A percentile compares a stretch with the other conserved stretches of the same genome.
These are phyloP conservation scores for Candida tallmaniae DNA, from an alignment of 805 yeast species.

Conservation along the genomic window DNA sequence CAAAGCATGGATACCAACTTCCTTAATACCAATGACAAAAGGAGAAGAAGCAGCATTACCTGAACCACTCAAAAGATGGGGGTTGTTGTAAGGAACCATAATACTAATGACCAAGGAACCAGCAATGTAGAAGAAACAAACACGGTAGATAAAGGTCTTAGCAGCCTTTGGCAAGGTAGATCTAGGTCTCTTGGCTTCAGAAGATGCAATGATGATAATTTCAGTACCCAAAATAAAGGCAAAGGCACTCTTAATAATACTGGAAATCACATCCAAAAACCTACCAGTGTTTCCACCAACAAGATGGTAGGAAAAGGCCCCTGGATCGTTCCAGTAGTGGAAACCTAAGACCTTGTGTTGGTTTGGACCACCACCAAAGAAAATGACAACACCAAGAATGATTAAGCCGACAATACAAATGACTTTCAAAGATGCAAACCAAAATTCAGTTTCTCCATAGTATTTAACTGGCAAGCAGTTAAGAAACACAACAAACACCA, in stretches of 20 bases:
- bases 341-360: conserved; percentile 41
- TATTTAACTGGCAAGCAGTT: conserved; percentile 27
- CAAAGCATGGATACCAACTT: conserved; percentile 48
- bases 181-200: conserved; percentile 33
- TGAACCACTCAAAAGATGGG: conserved; percentile 19
- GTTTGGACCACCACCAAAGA: conserved; percentile 35
- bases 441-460: conserved; percentile 36
- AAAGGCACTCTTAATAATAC: conserved; percentile 55
- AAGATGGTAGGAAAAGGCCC: conserved; percentile 16
- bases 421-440: conserved; percentile 30
- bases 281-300: conserved; percentile 49
- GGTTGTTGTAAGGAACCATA: conserved; percentile 27
- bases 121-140: conserved; percentile 36
- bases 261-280: conserved; percentile 59
- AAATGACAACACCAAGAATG: conserved; percentile 29
- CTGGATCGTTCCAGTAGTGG: conserved; percentile 35
- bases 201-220: conserved; percentile 68
- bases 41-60: conserved; percentile 37
- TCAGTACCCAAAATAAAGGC: conserved; percentile 59
- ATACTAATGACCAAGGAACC: conserved; percentile 39
- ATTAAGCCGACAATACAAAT: conserved; percentile 28
- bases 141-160: conserved; percentile 51
- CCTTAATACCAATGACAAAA: conserved; percentile 29
- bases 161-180: conserved; percentile 52
- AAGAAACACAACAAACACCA: conserved; percentile 19